phyloP scores from a whole-genome alignment of 129 eudicot genomes.

The Oenanthe sinensis region DNA sequence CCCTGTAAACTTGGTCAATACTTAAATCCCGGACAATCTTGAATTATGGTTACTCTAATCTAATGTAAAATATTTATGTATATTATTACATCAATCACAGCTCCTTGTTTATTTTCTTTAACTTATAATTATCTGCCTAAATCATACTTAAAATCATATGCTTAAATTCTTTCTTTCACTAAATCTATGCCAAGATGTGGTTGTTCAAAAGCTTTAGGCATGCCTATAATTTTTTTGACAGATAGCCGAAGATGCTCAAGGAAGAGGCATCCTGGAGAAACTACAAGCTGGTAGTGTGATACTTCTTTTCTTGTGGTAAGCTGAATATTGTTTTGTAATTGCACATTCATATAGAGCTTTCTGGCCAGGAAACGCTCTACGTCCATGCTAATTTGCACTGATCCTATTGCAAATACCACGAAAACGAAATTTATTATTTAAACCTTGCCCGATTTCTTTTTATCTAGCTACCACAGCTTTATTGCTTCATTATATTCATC shows the following conservation, averaged over 20 bases:
- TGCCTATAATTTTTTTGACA: background rate
- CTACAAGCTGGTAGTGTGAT: conserved; percentile 83
- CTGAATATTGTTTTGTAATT: background rate
- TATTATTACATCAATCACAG: too few species aligned
- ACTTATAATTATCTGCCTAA: too few species aligned
- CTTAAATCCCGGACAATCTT: too few species aligned
- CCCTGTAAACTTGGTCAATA: too few species aligned
- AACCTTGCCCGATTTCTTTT: background rate
- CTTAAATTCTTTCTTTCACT: background rate
- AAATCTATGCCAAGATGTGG: background rate
- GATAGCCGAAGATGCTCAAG: conserved; percentile 94
- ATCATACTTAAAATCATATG: too few species aligned
- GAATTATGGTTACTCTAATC: too few species aligned
- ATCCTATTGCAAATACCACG: background rate
- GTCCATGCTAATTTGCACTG: background rate
- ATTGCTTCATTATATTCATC: background rate
- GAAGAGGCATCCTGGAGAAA: conserved; percentile 80
- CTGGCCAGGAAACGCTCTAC: background rate
- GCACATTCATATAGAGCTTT: background rate
- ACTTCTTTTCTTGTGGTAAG: conserved; percentile 65
- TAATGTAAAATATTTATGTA: too few species aligned
- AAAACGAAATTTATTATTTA: background rate
- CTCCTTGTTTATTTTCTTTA: too few species aligned
- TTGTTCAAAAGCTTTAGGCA: background rate
- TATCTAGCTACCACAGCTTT: background rate